Evolutionary conservation across 257 asterid species (phyloP).

Genomic region (Solanum virginianum): DNA sequence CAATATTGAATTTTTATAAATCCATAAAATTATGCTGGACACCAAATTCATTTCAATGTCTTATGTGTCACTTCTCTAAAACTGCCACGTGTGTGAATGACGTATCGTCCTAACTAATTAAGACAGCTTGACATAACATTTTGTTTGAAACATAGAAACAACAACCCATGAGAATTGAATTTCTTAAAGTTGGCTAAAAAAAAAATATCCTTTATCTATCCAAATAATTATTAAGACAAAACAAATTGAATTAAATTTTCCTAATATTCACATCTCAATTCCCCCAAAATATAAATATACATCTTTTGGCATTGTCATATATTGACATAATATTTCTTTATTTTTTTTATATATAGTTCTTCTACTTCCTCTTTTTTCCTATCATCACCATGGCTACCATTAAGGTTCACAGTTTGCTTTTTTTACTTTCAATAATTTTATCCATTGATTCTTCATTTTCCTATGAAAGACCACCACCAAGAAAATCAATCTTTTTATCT

Average conservation of each 20-base stretch:
- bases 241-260: too few relatives aligned
- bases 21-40: not conserved
- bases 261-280: too few relatives aligned
- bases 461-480: slow-evolving; percentile 28
- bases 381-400: slow-evolving; percentile 6
- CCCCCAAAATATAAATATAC: too few relatives aligned
- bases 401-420: not conserved
- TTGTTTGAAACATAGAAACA: not conserved
- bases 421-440: not conserved
- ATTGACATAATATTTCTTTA: not conserved
- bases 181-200: too few relatives aligned
- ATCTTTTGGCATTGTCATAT: not conserved
- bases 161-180: not conserved
- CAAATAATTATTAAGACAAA: too few relatives aligned
- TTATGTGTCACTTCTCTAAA: not conserved
- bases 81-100: not conserved
- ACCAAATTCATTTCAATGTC: not conserved
- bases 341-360: not conserved
- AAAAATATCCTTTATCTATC: too few relatives aligned
- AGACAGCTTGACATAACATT: not conserved
- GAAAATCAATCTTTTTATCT: slow-evolving; percentile 6
- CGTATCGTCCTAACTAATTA: not conserved
- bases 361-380: not conserved
- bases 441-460: not conserved
- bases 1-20: not conserved